These are phyloP conservation scores for Tricholoma bakamatsutake DNA, from an alignment of 768 basidiomycete genomes.

Conservation along the genomic window DNA sequence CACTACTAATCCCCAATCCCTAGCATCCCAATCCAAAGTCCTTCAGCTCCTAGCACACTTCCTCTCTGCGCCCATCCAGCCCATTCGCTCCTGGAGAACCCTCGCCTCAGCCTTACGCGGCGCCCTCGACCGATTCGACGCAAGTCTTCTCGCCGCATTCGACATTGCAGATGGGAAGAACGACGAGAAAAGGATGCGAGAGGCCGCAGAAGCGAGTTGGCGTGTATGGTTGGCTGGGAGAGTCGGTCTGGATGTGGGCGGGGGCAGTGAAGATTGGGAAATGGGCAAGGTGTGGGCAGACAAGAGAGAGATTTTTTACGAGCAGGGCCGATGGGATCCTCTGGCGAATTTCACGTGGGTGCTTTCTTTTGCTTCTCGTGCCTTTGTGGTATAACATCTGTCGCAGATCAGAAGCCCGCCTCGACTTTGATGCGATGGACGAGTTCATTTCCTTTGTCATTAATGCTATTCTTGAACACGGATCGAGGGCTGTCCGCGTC, in stretches of 20 bases:
- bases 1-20: conserved; percentile 18
- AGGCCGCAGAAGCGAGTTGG: conserved; percentile 83
- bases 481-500: conserved; percentile 73
- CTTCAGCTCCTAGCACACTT: conserved; percentile 72
- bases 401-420: conserved; percentile 43
- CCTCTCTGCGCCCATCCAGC: conserved; percentile 65
- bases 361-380: not conserved
- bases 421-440: conserved; percentile 94
- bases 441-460: conserved; percentile 73
- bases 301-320: conserved; percentile 91
- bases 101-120: conserved; percentile 62
- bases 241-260: conserved; percentile 1
- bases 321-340: conserved; percentile 73
- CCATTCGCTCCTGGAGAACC: conserved; percentile 60
- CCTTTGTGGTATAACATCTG: not conserved
- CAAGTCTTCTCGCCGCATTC: conserved; percentile 78
- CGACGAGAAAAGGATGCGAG: conserved; percentile 74
- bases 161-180: conserved; percentile 74
- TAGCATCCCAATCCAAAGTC: conserved; percentile 52
- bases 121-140: conserved; percentile 86
- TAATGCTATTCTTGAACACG: conserved; percentile 63
- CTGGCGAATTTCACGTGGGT: conserved; percentile 76
- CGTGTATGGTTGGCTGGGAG: conserved; percentile 52
- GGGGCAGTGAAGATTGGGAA: conserved; percentile 64
- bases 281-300: conserved; percentile 95